Percentiles rank a stretch among this genome's conserved stretches.
phyloP scores from a whole-genome alignment of 345 rosid genomes.

The Gossypium thurberi region DNA sequence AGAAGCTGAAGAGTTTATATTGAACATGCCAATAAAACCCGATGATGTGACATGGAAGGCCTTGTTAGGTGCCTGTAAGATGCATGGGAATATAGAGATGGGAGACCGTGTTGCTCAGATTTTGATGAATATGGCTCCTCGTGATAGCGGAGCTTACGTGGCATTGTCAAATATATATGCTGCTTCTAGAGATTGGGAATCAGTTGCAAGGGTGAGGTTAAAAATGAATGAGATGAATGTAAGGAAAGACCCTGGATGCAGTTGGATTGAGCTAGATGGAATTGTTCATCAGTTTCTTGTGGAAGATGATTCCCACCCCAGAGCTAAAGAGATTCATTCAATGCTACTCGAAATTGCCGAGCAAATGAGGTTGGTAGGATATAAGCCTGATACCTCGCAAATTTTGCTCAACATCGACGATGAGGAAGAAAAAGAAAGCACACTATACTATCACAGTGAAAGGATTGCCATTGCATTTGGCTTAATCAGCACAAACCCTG shows the following conservation, averaged over 20 bases:
- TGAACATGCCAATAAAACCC: conserved; percentile 46
- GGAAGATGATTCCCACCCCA: conserved; percentile 60
- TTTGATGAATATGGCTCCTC: conserved; percentile 50
- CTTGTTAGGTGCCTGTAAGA: conserved; percentile 56
- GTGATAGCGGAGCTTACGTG: conserved; percentile 66
- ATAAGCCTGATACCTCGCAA: conserved; percentile 45
- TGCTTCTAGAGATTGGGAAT: conserved; percentile 51
- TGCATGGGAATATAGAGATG: conserved; percentile 48
- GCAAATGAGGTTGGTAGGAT: conserved; percentile 35
- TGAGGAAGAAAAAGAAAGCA: conserved; percentile 50
- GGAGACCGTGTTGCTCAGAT: conserved; percentile 45
- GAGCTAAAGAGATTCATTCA: conserved; percentile 37
- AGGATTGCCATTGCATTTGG: conserved; percentile 64
- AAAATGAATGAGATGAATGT: conserved; percentile 60
- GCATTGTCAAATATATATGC: conserved; percentile 65
- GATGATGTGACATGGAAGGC: conserved; percentile 70
- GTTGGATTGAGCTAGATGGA: conserved; percentile 66
- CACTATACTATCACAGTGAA: conserved; percentile 58
- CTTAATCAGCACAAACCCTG: conserved; percentile 47
- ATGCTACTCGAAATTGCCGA: conserved; percentile 45
- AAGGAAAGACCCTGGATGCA: conserved; percentile 71
- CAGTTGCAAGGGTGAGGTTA: conserved; percentile 50
- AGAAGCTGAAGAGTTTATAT: conserved; percentile 58
- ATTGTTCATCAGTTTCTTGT: conserved; percentile 51
- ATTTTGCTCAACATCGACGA: conserved; percentile 48